Evolutionary conservation across 2,329 filamentous ascomycete genomes (phyloP).

Genomic region (Cordyceps cateniannulata): DNA sequence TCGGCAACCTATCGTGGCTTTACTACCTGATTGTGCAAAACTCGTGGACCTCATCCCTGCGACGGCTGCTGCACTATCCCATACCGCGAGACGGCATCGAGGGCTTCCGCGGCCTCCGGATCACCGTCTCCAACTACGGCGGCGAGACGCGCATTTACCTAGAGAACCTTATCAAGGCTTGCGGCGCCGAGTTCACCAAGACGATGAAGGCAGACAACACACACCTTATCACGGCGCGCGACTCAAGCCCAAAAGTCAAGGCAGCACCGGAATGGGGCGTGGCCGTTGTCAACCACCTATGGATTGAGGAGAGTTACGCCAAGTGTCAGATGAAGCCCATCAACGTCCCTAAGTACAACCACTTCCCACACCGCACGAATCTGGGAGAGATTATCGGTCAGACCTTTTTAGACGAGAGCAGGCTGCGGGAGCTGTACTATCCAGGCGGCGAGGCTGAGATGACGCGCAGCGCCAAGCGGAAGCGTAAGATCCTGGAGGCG

Average conservation of each 20-base stretch:
- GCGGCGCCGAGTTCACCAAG: constrained; percentile 86
- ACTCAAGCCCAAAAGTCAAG: constrained; percentile 84
- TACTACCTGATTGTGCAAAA: constrained; percentile 88
- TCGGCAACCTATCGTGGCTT: constrained; percentile 90
- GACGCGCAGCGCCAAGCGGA: constrained; percentile 37
- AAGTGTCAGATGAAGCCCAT: constrained; percentile 72
- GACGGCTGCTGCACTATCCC: constrained; percentile 84
- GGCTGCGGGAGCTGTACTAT: constrained; percentile 61
- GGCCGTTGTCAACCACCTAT: constrained; percentile 85
- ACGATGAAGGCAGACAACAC: constrained; percentile 94
- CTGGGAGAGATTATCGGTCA: constrained; percentile 89
- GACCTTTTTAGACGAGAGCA: constrained; percentile 64
- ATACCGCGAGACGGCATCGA: constrained; percentile 69
- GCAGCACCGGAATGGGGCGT: constrained; percentile 92
- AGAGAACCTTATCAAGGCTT: constrained; percentile 80
- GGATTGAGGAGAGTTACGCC: constrained; percentile 96
- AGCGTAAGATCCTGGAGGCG: constrained; percentile 43
- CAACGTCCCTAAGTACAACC: constrained; percentile 68
- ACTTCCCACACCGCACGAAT: constrained; percentile 86
- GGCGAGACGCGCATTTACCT: constrained; percentile 90
- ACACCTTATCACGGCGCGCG: constrained; percentile 86
- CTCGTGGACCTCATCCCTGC: constrained; percentile 78
- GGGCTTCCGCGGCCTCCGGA: constrained; percentile 68
- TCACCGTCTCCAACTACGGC: constrained; percentile 94
- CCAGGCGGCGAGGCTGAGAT: constrained; percentile 50